Percentiles rank a stretch among this genome's conserved stretches.
Conservation (phyloP, 1,284 basidiomycete species). For the Quambalaria eucalypti region DNA sequence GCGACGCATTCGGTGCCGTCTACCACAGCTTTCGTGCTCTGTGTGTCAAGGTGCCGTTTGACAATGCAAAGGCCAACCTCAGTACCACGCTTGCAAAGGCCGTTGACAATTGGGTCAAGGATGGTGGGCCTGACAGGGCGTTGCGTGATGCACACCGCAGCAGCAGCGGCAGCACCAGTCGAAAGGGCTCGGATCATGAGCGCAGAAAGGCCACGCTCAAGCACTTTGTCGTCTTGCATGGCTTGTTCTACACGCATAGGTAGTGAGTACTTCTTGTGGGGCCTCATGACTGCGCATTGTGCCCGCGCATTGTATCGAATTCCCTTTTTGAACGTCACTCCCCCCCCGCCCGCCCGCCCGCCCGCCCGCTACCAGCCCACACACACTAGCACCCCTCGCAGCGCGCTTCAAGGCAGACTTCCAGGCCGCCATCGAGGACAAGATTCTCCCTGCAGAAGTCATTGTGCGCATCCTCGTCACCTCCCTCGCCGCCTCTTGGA, state of each 20-base stretch:
- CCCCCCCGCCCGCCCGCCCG: no score
- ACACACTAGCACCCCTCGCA: background rate
- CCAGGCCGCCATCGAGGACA: background rate
- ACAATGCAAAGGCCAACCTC: conserved; percentile 77
- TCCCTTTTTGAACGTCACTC: no score
- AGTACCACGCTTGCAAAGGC: conserved; percentile 50
- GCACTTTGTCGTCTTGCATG: conserved; percentile 32
- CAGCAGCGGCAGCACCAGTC: background rate
- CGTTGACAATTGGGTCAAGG: conserved; percentile 13
- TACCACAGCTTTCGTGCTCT: conserved; percentile 86
- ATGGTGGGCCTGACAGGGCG: background rate
- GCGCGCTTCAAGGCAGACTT: background rate
- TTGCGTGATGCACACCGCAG: background rate
- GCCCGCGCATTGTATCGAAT: no score
- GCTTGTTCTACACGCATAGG: conserved; percentile 24
- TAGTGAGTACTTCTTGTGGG: no score
- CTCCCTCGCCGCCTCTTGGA: conserved; percentile 32
- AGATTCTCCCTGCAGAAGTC: conserved; percentile 23
- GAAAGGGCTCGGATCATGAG: background rate
- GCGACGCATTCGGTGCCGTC: conserved; percentile 69
- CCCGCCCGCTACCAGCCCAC: background rate
- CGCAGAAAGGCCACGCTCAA: background rate
- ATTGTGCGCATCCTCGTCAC: conserved; percentile 36
- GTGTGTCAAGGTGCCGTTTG: conserved; percentile 75
- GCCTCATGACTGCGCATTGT: no score